These are phyloP conservation scores for Euptelea pleiosperma DNA, from an alignment of 164 flowering plant genomes.

Conservation along the genomic window DNA sequence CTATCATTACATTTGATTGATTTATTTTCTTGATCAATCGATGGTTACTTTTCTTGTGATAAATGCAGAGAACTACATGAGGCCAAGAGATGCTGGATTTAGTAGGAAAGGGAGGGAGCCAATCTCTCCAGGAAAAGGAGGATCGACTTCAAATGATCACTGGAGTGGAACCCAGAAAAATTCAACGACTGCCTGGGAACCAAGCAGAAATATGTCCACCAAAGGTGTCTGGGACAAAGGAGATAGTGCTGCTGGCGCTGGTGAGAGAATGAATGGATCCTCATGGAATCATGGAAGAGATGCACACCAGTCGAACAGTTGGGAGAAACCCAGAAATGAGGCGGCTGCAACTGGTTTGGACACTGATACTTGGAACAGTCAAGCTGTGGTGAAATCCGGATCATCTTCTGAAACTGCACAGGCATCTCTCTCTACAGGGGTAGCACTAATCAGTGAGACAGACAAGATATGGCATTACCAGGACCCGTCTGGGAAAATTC, in stretches of 20 bases:
- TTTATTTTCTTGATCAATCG: neutral
- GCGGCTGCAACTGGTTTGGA: conserved; percentile 20
- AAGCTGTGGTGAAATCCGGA: conserved; percentile 25
- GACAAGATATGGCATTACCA: conserved; percentile 76
- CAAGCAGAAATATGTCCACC: conserved; percentile 37
- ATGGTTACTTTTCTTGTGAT: neutral
- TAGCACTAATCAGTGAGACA: conserved; percentile 37
- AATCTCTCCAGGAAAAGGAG: conserved; percentile 55
- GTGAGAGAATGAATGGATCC: conserved; percentile 33
- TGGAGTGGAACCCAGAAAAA: conserved; percentile 43
- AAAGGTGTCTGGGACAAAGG: conserved; percentile 33
- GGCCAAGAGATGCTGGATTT: conserved; percentile 44
- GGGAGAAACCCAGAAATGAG: conserved; percentile 31
- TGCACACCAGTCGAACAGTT: conserved; percentile 27
- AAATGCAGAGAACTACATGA: conserved; percentile 36
- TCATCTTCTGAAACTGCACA: conserved; percentile 31
- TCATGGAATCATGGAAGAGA: conserved; percentile 45
- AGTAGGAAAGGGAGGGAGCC: conserved; percentile 54
- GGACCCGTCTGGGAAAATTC: conserved; percentile 76
- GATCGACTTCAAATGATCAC: conserved; percentile 35
- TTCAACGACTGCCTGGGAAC: conserved; percentile 34
- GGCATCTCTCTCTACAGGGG: conserved; percentile 20
- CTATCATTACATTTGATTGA: neutral
- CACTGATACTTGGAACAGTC: conserved; percentile 19
- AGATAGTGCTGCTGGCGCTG: conserved; percentile 23